A percentile compares a stretch with the other conserved stretches of the same genome.
Conservation (phyloP, 805 yeast species). For the Candida vaughaniae region DNA sequence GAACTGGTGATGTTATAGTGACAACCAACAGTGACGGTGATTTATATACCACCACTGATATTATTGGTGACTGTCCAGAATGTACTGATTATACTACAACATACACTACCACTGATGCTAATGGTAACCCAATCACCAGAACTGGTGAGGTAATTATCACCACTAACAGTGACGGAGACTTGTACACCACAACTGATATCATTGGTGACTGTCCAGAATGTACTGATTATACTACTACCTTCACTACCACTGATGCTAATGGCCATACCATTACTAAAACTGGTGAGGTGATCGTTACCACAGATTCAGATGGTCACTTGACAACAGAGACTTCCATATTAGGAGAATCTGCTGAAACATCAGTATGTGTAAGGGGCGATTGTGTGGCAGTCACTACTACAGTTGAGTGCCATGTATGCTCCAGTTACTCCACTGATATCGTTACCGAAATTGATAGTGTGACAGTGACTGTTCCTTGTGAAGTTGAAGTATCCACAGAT, state of each 20-base stretch:
- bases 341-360: too few relatives aligned
- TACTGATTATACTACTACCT: too few relatives aligned
- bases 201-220: too few relatives aligned
- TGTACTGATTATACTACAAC: conserved; percentile 16
- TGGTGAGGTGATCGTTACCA: conserved; percentile 16
- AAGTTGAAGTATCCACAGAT: conserved; percentile 6
- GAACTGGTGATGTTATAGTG: background rate
- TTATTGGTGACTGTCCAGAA: conserved; percentile 14
- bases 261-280: conserved; percentile 4
- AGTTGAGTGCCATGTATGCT: conserved; percentile 7
- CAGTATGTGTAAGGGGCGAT: conserved; percentile 10
- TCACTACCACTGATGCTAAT: conserved; percentile 8
- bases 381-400: conserved; percentile 11
- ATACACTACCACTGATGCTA: conserved; percentile 14
- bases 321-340: too few relatives aligned
- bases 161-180: conserved; percentile 15
- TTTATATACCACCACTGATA: too few relatives aligned
- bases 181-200: too few relatives aligned
- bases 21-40: conserved; percentile 4
- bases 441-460: conserved; percentile 13
- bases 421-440: conserved; percentile 9
- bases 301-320: conserved; percentile 14
- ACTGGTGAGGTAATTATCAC: conserved; percentile 16
- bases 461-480: conserved; percentile 19
- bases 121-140: conserved; percentile 14